Conservation (phyloP, 2,329 filamentous ascomycete genomes). For the Fusarium miscanthi region DNA sequence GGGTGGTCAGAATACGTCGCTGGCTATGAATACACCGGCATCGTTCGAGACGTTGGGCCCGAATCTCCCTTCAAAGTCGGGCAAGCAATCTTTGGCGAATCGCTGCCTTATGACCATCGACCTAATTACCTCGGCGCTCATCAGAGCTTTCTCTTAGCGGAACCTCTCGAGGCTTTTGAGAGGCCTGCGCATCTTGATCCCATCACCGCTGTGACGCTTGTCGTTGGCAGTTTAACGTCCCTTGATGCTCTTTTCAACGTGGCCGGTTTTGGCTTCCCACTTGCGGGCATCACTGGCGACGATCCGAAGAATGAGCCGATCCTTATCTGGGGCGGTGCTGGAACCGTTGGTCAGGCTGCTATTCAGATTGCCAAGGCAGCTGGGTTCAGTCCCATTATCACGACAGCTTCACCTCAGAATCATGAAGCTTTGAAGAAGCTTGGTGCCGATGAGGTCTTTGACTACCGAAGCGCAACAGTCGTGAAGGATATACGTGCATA, state of each 20-base stretch:
- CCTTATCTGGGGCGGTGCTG: constrained; percentile 20
- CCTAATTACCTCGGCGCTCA: constrained; percentile 22
- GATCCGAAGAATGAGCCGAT: not conserved
- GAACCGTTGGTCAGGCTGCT: constrained; percentile 5
- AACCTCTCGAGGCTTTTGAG: not conserved
- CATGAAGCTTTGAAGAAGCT: not conserved
- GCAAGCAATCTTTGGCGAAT: constrained; percentile 21
- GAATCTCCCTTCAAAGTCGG: constrained; percentile 4
- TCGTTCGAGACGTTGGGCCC: not conserved
- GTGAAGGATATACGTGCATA: constrained; percentile 1
- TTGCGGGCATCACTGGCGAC: not conserved
- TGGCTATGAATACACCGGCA: constrained; percentile 24
- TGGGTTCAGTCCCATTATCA: constrained; percentile 11
- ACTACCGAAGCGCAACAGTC: not conserved
- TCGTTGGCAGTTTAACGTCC: not conserved
- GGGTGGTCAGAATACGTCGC: constrained; percentile 5
- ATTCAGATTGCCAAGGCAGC: constrained; percentile 17
- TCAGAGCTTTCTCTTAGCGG: constrained; percentile 24
- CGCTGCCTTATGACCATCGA: constrained; percentile 4
- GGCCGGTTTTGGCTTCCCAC: not conserved
- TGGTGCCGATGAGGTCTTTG: not conserved
- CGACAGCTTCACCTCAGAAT: constrained; percentile 13
- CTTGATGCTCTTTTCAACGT: constrained; percentile 11
- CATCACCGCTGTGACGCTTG: not conserved
- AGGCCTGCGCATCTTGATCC: constrained; percentile 5